These are phyloP conservation scores for Calonectria pseudoreteaudii DNA, from an alignment of 2,329 filamentous ascomycete genomes.

Conservation along the genomic window DNA sequence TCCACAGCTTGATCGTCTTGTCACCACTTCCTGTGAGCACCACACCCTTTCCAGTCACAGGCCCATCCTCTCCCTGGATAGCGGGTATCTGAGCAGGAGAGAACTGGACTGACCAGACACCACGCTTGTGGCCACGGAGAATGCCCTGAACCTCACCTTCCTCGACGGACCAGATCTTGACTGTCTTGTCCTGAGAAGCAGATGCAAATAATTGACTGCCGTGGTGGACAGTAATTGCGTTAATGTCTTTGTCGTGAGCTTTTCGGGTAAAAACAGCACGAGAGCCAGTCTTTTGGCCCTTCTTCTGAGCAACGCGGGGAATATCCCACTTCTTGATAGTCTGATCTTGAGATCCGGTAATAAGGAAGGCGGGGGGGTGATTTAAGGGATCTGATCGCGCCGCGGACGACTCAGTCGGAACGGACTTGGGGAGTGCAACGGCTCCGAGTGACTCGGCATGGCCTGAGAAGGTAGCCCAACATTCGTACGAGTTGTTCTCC, in stretches of 20 bases:
- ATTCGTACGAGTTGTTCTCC: constrained; percentile 78
- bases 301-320: constrained; percentile 62
- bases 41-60: constrained; percentile 82
- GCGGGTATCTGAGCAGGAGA: constrained; percentile 82
- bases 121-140: constrained; percentile 89
- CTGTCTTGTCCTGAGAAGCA: constrained; percentile 94
- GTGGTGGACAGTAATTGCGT: constrained; percentile 86
- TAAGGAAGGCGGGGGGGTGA: constrained; percentile 83
- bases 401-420: constrained; percentile 75
- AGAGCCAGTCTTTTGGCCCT: constrained; percentile 63
- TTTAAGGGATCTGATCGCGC: constrained; percentile 80
- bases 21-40: constrained; percentile 93
- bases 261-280: constrained; percentile 88
- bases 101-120: constrained; percentile 96
- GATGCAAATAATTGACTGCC: constrained; percentile 88
- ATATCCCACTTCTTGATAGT: constrained; percentile 97
- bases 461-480: constrained; percentile 85
- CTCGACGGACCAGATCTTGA: constrained; percentile 95
- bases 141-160: constrained; percentile 93
- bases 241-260: constrained; percentile 99
- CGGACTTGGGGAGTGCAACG: constrained; percentile 80
- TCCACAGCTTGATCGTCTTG: constrained; percentile 97
- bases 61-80: constrained; percentile 77
- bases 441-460: constrained; percentile 95
- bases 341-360: constrained; percentile 95